Evolutionary conservation across 177 flowering plant genomes (phyloP).

Genomic region (Tripterygium wilfordii): DNA sequence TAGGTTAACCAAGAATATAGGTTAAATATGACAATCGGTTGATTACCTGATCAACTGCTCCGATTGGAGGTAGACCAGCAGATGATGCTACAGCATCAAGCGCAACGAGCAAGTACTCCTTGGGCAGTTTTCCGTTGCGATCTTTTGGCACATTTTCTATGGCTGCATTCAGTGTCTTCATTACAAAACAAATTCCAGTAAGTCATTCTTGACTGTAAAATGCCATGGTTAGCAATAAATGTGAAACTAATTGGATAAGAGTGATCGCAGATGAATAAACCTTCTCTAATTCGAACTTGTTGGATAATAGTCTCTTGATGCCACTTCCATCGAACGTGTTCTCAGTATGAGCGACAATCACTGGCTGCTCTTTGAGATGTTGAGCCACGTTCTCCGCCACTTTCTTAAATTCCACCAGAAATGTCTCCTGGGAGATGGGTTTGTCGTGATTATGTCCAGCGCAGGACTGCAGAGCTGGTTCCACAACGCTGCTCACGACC

Average conservation of each 20-base stretch:
- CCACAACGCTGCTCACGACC: conserved; percentile 77
- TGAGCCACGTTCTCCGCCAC: conserved; percentile 40
- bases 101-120: conserved; percentile 54
- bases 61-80: conserved; percentile 82
- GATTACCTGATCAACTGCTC: conserved; percentile 72
- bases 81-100: conserved; percentile 62
- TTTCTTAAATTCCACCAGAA: conserved; percentile 53
- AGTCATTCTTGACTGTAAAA: no score
- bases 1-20: no score
- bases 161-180: conserved; percentile 56
- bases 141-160: conserved; percentile 57
- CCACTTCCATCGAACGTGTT: conserved; percentile 82
- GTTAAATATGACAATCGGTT: no score
- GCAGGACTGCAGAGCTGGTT: conserved; percentile 50
- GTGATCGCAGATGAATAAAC: conserved; percentile 36
- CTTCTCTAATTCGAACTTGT: conserved; percentile 84
- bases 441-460: conserved; percentile 12
- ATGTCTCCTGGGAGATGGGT: conserved; percentile 47
- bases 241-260: no score
- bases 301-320: conserved; percentile 63
- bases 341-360: conserved; percentile 86
- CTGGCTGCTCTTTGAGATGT: conserved; percentile 72
- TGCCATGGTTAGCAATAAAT: no score
- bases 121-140: conserved; percentile 49
- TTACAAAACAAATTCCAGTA: not conserved